Evolutionary conservation across 1,284 basidiomycete species (phyloP), one percentile per base, ranked within the genome.

Genomic region (Ganoderma leucocontextum): DNA sequence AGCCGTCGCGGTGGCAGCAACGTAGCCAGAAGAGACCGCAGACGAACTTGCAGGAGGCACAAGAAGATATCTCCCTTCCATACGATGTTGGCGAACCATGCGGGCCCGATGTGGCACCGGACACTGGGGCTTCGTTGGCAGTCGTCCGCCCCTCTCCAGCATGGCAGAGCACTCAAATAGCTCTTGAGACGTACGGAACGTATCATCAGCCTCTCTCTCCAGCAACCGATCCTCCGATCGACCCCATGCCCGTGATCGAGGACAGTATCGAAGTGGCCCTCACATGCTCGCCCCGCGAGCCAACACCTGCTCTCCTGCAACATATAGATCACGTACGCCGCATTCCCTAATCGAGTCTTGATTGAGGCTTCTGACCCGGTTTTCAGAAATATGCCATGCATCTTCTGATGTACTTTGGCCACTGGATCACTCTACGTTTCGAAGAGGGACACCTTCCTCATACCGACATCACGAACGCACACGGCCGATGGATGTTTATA

Each of bases 401-500:
- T 76, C 83, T 95, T 57, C 79, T 95, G 63, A 92, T 91, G 87
- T 94, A 94, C 77, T 93, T 95, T 76, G 84, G 87, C n/a, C 85
- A 93, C 72, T 95, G 93, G 93, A 89, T 94, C 70, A 88, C 87
- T 70, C 73, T 86, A 19, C 84, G 92, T 68, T 75, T 92, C 12
- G 84, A 88, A 60, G 78, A 83, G 65, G 81, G 82, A 36, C 78
- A 80, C 41, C 72, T 79, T 39, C 78, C 80, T 38, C 75, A 80
- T 25, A 82, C 82, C 62, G 80, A 83, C 22, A 84, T 92, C 36
- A 88, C 88, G 4, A 84, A 89, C 63, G 82, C 85, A 29, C 94
- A 97, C 75, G 87, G 89, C 2, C 88, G 87, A 41, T 98, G 96
- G 96, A 89, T 96, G 58, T 95, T 97, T 78, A 85, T 87, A 3